phyloP scores from a whole-genome alignment of 805 yeast species.

The Kurtzmaniella cleridarum region DNA sequence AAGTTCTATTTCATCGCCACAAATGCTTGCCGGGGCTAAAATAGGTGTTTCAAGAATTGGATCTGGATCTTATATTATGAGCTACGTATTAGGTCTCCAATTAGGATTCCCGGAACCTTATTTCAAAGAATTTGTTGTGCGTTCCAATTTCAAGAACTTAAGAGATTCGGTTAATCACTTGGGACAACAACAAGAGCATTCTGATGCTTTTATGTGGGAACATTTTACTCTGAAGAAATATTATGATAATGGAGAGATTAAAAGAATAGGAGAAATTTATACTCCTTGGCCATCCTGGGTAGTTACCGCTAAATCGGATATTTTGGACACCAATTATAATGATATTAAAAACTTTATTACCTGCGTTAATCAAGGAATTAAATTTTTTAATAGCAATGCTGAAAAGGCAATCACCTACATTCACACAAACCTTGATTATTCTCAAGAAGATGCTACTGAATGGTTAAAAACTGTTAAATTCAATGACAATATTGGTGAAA shows the following conservation, averaged over 20 bases:
- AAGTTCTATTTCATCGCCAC: conserved; percentile 44
- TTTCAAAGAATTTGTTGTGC: conserved; percentile 48
- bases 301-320: conserved; percentile 46
- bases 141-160: conserved; percentile 66
- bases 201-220: conserved; percentile 96
- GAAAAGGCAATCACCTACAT: conserved; percentile 68
- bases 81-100: conserved; percentile 71
- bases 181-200: conserved; percentile 30
- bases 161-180: conserved; percentile 71
- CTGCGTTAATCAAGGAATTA: conserved; percentile 63
- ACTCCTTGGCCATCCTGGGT: conserved; percentile 99
- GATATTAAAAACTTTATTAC: conserved; percentile 36
- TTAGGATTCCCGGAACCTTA: conserved; percentile 49
- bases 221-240: conserved; percentile 83
- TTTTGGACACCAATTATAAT: conserved; percentile 22
- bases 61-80: conserved; percentile 88
- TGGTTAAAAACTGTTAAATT: conserved; percentile 82
- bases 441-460: conserved; percentile 67
- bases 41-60: conserved; percentile 88
- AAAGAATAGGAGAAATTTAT: conserved; percentile 78
- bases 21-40: conserved; percentile 52
- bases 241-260: conserved; percentile 75
- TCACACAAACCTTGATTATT: conserved; percentile 63
- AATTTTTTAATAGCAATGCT: conserved; percentile 52
- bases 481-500: conserved; percentile 33